Percentiles rank a stretch among this genome's conserved stretches.
Conservation (phyloP, 371 early-diverging fungal genomes). For the Coemansia sp. region DNA sequence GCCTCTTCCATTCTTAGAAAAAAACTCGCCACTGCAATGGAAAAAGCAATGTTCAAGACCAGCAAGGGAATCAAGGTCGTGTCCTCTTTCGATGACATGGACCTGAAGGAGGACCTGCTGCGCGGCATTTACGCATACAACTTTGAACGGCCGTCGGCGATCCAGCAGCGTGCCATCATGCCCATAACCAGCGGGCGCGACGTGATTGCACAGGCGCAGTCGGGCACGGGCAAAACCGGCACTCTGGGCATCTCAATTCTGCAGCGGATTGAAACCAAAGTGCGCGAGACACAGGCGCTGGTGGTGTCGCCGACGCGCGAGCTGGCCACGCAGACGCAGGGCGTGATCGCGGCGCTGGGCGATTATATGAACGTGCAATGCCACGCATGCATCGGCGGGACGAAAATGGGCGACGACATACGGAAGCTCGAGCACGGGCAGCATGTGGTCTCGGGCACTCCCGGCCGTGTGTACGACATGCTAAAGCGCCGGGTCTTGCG, state of each 20-base stretch:
- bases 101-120: constrained; percentile 77
- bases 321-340: constrained; percentile 84
- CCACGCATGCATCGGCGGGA: constrained; percentile 87
- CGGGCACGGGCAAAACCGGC: constrained; percentile 98
- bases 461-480: constrained; percentile 96
- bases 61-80: constrained; percentile 58
- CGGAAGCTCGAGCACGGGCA: constrained; percentile 65
- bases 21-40: too few relatives aligned
- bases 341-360: constrained; percentile 27
- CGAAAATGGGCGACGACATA: constrained; percentile 80
- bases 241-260: constrained; percentile 93
- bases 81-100: constrained; percentile 73
- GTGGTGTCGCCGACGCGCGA: constrained; percentile 97
- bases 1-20: too few relatives aligned
- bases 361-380: constrained; percentile 68
- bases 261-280: constrained; percentile 75
- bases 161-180: constrained; percentile 91
- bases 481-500: constrained; percentile 80
- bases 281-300: constrained; percentile 82
- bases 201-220: constrained; percentile 95
- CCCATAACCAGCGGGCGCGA: constrained; percentile 83
- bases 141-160: constrained; percentile 88
- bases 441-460: constrained; percentile 97
- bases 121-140: constrained; percentile 89
- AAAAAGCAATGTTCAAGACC: constrained; percentile 46